phyloP scores from a whole-genome alignment of 2,329 filamentous ascomycete genomes.

The Sporothrix pallida region DNA sequence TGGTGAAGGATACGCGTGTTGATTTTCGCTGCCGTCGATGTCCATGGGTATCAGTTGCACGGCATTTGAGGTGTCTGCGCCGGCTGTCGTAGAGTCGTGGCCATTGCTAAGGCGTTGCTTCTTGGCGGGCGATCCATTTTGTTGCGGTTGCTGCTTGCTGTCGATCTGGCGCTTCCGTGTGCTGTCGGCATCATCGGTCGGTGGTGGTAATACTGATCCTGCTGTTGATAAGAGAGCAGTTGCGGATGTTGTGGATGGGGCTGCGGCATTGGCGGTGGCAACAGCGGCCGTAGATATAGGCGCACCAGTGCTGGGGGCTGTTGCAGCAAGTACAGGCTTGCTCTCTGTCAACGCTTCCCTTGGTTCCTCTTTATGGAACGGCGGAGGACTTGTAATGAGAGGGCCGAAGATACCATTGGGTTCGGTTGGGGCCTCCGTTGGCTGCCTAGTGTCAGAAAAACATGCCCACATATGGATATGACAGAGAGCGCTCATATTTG shows the following conservation, averaged over 20 bases:
- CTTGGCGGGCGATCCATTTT: conserved; percentile 64
- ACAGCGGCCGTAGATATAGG: not conserved
- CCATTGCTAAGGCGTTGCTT: conserved; percentile 66
- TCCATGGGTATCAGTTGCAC: conserved; percentile 60
- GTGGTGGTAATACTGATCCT: conserved; percentile 39
- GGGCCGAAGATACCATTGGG: conserved; percentile 64
- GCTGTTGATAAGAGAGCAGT: conserved; percentile 30
- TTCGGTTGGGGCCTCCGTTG: conserved; percentile 52
- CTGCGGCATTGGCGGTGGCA: conserved; percentile 15
- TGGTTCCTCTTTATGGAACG: conserved; percentile 48
- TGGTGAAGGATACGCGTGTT: conserved; percentile 70
- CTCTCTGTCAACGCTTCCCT: conserved; percentile 41
- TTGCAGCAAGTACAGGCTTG: not conserved
- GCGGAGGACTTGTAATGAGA: conserved; percentile 52
- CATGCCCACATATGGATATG: conserved; percentile 21
- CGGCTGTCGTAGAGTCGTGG: conserved; percentile 56
- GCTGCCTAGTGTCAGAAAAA: conserved; percentile 50
- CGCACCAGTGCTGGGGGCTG: conserved; percentile 9
- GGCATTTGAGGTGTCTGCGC: conserved; percentile 52
- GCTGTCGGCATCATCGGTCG: conserved; percentile 50
- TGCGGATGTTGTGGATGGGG: not conserved
- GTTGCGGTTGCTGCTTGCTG: conserved; percentile 52
- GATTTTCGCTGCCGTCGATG: conserved; percentile 57
- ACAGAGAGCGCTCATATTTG: not conserved
- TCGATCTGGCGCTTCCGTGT: conserved; percentile 59